Evolutionary conservation across 768 basidiomycete species (phyloP), one percentile per base, ranked within the genome.

Genomic region (Kwoniella sp.): DNA sequence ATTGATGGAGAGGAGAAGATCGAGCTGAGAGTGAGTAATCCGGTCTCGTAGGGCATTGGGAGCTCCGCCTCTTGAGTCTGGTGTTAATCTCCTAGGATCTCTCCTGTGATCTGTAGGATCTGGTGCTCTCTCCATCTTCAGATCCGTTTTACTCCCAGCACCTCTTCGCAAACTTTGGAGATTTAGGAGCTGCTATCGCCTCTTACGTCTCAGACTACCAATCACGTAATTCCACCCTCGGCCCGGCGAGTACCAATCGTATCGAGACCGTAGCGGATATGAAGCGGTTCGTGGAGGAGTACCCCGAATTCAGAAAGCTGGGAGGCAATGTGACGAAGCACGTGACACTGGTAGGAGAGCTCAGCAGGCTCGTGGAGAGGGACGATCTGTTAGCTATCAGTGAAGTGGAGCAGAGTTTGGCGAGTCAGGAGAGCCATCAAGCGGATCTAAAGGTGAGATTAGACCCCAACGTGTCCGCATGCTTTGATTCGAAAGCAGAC

Each of bases 281-380:
- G 96, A 98, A 98, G 80, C 87, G 86, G 9, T 95, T 95, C 73
- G 91, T 99, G 1, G 96, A 99, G 79, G 94, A 97, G 73, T 99
- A 95, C 81, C 96, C 96, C 0, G 96, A 99, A 81, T 97, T 98
- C 76, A 85, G 89, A 71, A 94, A 94, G 78, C 85, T 99, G 30
- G 93, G 96, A 0, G 94, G 94, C 9, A 99, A 99, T 79, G 96
- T 99, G 30, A 95, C 92, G 83, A 99, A 98, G 82, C 96, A 98
- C 74, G 96, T 98, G 23, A 92, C 95, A 7, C 82, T 99, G 25
- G 96, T 99, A 0, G 95, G 96, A 13, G 96, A 99, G 79, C 85
- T 99, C 66, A 95, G 93, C 75, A 85, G 95, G 65, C 82, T 98
- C 52, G 93, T 98, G 17, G 90, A 87, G 58, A 83, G 87, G 65